Base-by-base conservation (phyloP, 164 flowering plant species). In the Brasenia schreberi region DNA sequence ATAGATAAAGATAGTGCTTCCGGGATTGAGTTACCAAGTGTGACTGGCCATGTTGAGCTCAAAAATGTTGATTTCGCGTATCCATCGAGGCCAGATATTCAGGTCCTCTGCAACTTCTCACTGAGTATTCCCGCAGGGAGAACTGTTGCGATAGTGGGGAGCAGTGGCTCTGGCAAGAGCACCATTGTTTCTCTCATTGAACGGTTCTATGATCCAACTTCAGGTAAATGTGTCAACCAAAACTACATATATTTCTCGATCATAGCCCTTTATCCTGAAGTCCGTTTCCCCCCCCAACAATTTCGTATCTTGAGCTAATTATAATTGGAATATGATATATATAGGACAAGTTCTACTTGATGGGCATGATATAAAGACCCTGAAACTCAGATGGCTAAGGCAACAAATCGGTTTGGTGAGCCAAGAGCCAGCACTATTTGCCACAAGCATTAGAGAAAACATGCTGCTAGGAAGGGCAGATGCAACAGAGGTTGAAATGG, bases 391-490 rank as follows among this genome's bases (percentile, higher is more conserved):
- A 69, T 91, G 99, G 99, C 72, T 94, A 75, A 85, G 99, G 77
- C 89, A 94, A 76, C 97, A 94, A 72, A 88, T 94, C 58, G 97
- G 99, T 43, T 87, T 94, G 9, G 96, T 94, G 65, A 91, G 99
- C 79, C 99, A 94, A 79, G 99, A 94, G 67, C 99, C 99, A 9
- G 95, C 96, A 9, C 74, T 94, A 39, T 94, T 94, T 71, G 99
- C 99, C 5, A 89, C 99, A 71, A 84, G 86, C 73, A 91, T 94
- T 58, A 86, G 78, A 68, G 99, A 94, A 64, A 94, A 94, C 79
- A 84, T 94, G 71, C 86, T 91, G 3, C 70, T 91, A 65, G 99
- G 99, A 19, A 75, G 95, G 75, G 87, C 91, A 7, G 92, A 94
- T 71, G 97, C 99, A 1, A 80, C 83, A 65, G 83, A 79, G 66